Evolutionary conservation across 768 basidiomycete species (phyloP).

Genomic region (Leccinum subgranulosum): DNA sequence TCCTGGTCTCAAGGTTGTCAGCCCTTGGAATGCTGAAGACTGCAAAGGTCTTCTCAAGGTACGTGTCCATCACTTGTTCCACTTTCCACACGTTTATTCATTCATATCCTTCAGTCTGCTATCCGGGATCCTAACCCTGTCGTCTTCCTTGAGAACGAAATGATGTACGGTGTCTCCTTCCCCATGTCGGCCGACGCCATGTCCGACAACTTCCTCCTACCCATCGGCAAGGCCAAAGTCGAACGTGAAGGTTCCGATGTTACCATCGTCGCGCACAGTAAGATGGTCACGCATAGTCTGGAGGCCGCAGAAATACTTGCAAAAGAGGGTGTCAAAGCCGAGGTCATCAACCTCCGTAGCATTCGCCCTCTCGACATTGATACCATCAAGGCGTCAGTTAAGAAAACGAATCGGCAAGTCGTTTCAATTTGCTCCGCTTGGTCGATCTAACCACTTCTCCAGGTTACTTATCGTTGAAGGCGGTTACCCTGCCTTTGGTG

Average conservation of each 20-base stretch:
- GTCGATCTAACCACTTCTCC: slow-evolving; percentile 3
- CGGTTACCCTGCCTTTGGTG: slow-evolving; percentile 98
- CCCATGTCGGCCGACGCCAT: slow-evolving; percentile 93
- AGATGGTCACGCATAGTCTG: slow-evolving; percentile 93
- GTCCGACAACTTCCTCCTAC: slow-evolving; percentile 92
- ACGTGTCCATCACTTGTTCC: slow-evolving; percentile 11
- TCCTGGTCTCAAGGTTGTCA: slow-evolving; percentile 96
- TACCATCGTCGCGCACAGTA: slow-evolving; percentile 96
- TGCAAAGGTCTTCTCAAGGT: slow-evolving; percentile 98
- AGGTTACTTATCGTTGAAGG: slow-evolving; percentile 95
- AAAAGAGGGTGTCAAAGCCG: slow-evolving; percentile 96
- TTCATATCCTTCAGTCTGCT: slow-evolving; percentile 57
- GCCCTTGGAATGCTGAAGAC: slow-evolving; percentile 98
- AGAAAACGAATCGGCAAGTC: slow-evolving; percentile 93
- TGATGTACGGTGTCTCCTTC: slow-evolving; percentile 97
- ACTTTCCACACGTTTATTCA: background rate
- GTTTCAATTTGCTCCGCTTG: background rate
- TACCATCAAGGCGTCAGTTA: slow-evolving; percentile 94
- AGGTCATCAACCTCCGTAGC: slow-evolving; percentile 94
- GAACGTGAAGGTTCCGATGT: slow-evolving; percentile 91
- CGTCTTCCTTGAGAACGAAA: slow-evolving; percentile 99
- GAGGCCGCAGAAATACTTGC: slow-evolving; percentile 92
- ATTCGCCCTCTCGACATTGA: slow-evolving; percentile 98
- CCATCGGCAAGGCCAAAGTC: slow-evolving; percentile 97
- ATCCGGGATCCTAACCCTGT: slow-evolving; percentile 99